Conservation (phyloP, 768 basidiomycete genomes). For the Tephrocybe sp. region DNA sequence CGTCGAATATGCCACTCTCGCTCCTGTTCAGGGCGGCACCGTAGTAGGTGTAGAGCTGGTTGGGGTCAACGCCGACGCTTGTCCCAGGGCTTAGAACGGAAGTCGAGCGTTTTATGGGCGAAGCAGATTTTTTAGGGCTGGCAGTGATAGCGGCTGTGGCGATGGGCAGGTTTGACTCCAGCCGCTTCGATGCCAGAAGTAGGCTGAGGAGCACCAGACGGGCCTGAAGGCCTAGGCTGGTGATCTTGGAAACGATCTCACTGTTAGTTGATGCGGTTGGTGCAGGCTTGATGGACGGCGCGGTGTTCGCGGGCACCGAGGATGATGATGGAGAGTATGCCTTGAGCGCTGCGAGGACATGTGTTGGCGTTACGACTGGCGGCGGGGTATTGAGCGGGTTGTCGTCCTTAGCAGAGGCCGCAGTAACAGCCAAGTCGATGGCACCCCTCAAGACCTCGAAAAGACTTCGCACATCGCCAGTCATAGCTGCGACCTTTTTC, state of each 20-base stretch:
- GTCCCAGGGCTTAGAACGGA: slow-evolving; percentile 28
- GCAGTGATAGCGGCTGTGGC: slow-evolving; percentile 31
- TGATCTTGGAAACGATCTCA: slow-evolving; percentile 65
- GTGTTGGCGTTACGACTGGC: slow-evolving; percentile 56
- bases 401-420: slow-evolving; percentile 20
- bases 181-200: slow-evolving; percentile 61
- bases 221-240: slow-evolving; percentile 69
- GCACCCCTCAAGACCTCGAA: slow-evolving; percentile 81
- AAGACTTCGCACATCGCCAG: slow-evolving; percentile 79
- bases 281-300: slow-evolving; percentile 19
- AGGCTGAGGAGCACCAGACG: slow-evolving; percentile 66
- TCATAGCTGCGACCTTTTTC: slow-evolving; percentile 77
- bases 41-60: slow-evolving; percentile 67
- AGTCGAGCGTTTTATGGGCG: slow-evolving; percentile 52
- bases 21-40: slow-evolving; percentile 52
- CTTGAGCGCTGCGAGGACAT: slow-evolving; percentile 75
- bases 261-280: slow-evolving; percentile 35
- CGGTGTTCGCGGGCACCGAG: slow-evolving; percentile 19
- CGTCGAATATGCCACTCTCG: slow-evolving; percentile 51
- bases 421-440: slow-evolving; percentile 62
- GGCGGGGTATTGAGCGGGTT: slow-evolving; percentile 34
- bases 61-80: slow-evolving; percentile 48
- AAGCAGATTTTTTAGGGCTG: slow-evolving; percentile 34
- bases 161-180: slow-evolving; percentile 54
- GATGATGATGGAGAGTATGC: slow-evolving; percentile 51